These are phyloP conservation scores for Penicillium pancosmium DNA, from an alignment of 495 filamentous ascomycete genomes.

Conservation along the genomic window DNA sequence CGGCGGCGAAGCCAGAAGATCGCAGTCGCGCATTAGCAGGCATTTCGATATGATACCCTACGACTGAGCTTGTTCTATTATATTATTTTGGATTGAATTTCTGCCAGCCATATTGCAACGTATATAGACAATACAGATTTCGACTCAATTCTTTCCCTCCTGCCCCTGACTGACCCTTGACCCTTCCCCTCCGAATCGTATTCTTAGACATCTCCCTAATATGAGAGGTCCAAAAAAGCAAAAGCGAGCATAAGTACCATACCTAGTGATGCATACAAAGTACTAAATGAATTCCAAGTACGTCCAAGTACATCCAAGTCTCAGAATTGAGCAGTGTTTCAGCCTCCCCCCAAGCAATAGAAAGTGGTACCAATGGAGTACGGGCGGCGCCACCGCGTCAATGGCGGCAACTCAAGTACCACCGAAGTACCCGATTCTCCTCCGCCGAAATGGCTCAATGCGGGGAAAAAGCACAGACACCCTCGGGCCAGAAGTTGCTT, in stretches of 20 bases:
- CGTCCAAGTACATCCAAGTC: not conserved
- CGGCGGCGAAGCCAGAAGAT: conserved; percentile 38
- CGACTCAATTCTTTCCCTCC: not conserved
- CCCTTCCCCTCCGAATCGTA: too few relatives aligned
- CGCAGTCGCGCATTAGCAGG: conserved; percentile 53
- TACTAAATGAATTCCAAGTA: too few relatives aligned
- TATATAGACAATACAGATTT: conserved; percentile 28
- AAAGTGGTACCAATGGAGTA: conserved; percentile 2
- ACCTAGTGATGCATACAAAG: not conserved
- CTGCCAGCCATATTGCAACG: conserved; percentile 17
- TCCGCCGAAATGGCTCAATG: not conserved
- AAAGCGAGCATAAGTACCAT: too few relatives aligned
- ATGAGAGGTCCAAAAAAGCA: not conserved
- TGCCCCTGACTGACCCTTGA: too few relatives aligned
- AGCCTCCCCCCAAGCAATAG: conserved; percentile 3
- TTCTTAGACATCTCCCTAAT: not conserved
- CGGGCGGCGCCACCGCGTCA: not conserved
- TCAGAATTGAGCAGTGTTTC: conserved; percentile 9
- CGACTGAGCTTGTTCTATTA: conserved; percentile 42
- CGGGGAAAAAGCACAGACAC: conserved; percentile 26
- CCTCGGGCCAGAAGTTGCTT: conserved; percentile 10
- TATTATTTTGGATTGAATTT: conserved; percentile 19
- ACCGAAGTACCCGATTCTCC: not conserved
- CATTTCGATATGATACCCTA: conserved; percentile 57
- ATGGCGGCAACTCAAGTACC: conserved; percentile 8